Conservation (phyloP, 345 rosid species). For the Lepidium sativum region DNA sequence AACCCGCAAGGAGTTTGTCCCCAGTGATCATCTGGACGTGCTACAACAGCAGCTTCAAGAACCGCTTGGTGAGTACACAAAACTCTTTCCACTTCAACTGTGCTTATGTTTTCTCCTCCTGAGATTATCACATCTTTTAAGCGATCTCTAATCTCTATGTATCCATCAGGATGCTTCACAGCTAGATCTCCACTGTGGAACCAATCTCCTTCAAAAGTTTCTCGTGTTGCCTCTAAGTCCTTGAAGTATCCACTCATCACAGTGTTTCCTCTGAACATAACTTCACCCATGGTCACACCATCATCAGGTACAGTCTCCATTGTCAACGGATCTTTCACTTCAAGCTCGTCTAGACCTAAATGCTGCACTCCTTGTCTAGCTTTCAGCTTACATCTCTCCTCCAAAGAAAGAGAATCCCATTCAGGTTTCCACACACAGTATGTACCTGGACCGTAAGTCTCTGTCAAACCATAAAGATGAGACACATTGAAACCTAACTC, state of each 20-base stretch:
- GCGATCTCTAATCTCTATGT: slow-evolving; percentile 69
- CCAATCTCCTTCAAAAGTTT: slow-evolving; percentile 70
- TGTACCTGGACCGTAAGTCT: slow-evolving; percentile 71
- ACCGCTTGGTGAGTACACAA: slow-evolving; percentile 55
- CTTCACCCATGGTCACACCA: slow-evolving; percentile 56
- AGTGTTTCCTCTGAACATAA: slow-evolving; percentile 67
- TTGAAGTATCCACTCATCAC: slow-evolving; percentile 74
- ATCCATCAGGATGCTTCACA: slow-evolving; percentile 62
- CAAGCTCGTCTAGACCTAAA: slow-evolving; percentile 59
- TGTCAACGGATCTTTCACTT: slow-evolving; percentile 47
- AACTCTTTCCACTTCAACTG: slow-evolving; percentile 54
- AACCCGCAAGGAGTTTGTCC: slow-evolving; percentile 90
- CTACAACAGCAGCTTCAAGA: slow-evolving; percentile 75
- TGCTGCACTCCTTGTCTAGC: slow-evolving; percentile 75
- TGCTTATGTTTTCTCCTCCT: slow-evolving; percentile 79
- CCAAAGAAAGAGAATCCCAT: slow-evolving; percentile 50
- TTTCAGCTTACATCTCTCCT: slow-evolving; percentile 40
- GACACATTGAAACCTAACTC: slow-evolving; percentile 56
- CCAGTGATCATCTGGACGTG: slow-evolving; percentile 66
- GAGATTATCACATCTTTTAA: slow-evolving; percentile 64
- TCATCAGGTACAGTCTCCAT: slow-evolving; percentile 50
- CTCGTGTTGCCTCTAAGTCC: slow-evolving; percentile 47
- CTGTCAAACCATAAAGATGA: slow-evolving; percentile 73
- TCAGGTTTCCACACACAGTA: slow-evolving; percentile 59
- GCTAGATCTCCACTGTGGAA: slow-evolving; percentile 69